These are phyloP conservation scores for Russula compacta DNA, from an alignment of 768 basidiomycete species.

Conservation along the genomic window DNA sequence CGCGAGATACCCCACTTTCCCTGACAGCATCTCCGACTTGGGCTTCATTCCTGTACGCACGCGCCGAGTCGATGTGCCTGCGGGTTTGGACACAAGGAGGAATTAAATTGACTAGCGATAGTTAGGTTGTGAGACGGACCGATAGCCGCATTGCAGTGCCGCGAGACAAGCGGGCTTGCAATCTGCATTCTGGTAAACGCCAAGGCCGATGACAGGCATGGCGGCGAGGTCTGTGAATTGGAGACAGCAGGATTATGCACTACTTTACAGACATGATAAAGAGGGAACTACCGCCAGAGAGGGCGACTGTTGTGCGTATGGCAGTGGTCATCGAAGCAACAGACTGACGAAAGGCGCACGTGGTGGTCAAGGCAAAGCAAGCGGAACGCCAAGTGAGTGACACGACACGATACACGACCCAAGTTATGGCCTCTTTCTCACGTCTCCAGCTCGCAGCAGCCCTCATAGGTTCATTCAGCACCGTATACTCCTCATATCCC, in stretches of 20 bases:
- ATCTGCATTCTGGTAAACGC: constrained; percentile 58
- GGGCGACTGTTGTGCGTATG: not conserved
- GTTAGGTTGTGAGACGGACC: constrained; percentile 27
- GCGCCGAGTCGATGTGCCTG: constrained; percentile 71
- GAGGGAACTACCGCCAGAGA: constrained; percentile 14
- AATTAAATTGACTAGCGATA: too few species aligned
- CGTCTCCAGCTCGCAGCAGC: constrained; percentile 83
- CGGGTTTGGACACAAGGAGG: not conserved
- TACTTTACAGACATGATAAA: constrained; percentile 24
- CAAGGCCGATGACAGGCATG: constrained; percentile 63
- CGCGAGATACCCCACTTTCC: constrained; percentile 45
- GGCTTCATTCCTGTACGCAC: constrained; percentile 56
- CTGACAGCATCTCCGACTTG: constrained; percentile 50
- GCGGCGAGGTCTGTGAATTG: constrained; percentile 34
- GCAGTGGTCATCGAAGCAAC: too few species aligned
- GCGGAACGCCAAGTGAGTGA: too few species aligned
- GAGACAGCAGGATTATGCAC: not conserved
- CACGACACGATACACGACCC: not conserved
- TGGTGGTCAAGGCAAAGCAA: not conserved
- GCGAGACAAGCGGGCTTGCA: constrained; percentile 46
- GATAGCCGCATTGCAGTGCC: constrained; percentile 60
- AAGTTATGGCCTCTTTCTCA: constrained; percentile 47
- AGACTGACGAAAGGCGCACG: not conserved
- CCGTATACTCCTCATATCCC: not conserved
- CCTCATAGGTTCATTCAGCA: constrained; percentile 52